Conservation (phyloP, 345 rosid genomes). For the Eucalyptus rudis region DNA sequence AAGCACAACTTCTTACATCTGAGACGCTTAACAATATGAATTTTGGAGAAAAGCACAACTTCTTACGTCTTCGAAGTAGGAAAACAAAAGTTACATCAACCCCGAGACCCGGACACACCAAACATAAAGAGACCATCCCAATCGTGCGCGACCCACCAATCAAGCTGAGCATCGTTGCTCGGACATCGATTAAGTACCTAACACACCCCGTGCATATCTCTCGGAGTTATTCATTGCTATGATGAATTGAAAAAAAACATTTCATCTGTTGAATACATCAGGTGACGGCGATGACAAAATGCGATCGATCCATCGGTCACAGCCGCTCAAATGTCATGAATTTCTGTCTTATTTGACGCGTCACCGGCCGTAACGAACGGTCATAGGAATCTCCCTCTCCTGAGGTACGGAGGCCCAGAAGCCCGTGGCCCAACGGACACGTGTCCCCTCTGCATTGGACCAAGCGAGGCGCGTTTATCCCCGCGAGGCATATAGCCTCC, state of each 20-base stretch:
- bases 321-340: neutral
- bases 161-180: neutral
- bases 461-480: neutral
- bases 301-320: neutral
- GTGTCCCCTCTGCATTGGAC: neutral
- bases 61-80: neutral
- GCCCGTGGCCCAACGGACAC: neutral
- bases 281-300: neutral
- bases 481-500: neutral
- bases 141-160: neutral
- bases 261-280: neutral
- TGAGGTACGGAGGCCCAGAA: neutral
- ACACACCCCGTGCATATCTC: neutral
- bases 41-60: neutral
- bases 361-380: neutral
- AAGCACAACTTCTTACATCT: neutral
- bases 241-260: neutral
- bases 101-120: neutral
- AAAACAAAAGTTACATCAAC: neutral
- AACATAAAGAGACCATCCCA: neutral
- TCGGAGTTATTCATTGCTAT: accelerated
- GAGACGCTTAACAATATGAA: neutral
- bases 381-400: neutral
- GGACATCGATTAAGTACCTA: neutral
- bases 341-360: neutral